Evolutionary conservation across 495 filamentous ascomycete genomes (phyloP), one percentile per base, ranked within the genome.

Genomic region (Massariosphaeria phaeospora): DNA sequence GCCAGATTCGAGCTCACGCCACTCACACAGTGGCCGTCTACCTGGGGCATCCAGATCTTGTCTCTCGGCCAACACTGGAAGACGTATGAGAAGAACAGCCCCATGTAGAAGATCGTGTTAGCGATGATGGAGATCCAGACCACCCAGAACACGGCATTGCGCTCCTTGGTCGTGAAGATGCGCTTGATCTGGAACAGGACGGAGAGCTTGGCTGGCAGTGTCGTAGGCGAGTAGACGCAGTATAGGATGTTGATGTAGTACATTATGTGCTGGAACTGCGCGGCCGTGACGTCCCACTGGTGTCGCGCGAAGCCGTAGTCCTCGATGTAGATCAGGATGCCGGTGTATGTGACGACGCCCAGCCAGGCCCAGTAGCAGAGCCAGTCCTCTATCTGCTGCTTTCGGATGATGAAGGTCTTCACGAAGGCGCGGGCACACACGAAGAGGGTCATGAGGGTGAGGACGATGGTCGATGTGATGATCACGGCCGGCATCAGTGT

Each of bases 181-280:
- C 39, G 21, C 27, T 54, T 54, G 24, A 54, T 31, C 25, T 54
- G 51, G 39, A 54, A 29, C 18, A 54, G 36, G 3, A 54, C 51
- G 1, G 39, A 35, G 0, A 45, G 29, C 27, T 54, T 54, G 12
- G 51, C 51, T 12, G 51, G 26, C 11, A 46, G 20, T 30, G 29
- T 54, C 10, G 31, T 20, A 6, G 40, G 39, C 4, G 25, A 31
- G 41, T 54, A 54, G 3, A 54, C 0, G 17, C 11, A 25, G 13
- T 42, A 41, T 11, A 52, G 11, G 35, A 52, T 43, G 24, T 52
- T 26, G 7, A 27, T 15, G 8, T 15, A 25, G 23, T 52, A 42
- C 35, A 42, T 29, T 17, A 52, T 7, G 13, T 30, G 15, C 35
- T 2, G 7, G 4, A 52, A 15, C 35, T 35, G n/a, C 4, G 20